These are phyloP conservation scores for Fusarium fujikuroi DNA, from an alignment of 2,329 filamentous ascomycete genomes.

Conservation along the genomic window DNA sequence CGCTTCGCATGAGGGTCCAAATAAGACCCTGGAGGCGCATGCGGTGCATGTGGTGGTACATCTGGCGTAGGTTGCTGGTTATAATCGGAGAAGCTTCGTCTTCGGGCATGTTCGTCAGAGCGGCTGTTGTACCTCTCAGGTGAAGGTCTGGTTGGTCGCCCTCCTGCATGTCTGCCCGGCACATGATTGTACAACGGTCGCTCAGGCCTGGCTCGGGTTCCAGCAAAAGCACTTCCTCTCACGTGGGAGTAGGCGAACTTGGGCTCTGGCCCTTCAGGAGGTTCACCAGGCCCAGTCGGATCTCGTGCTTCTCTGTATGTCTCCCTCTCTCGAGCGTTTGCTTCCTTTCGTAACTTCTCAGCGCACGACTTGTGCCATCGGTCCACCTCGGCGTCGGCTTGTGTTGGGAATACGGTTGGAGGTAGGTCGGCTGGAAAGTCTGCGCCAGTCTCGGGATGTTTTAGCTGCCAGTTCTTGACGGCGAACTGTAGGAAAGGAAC, in stretches of 20 bases:
- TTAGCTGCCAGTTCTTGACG: slow-evolving; percentile 79
- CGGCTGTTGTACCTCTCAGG: slow-evolving; percentile 52
- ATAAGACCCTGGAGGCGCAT: slow-evolving; percentile 45
- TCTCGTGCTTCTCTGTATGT: slow-evolving; percentile 27
- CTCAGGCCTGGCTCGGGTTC: slow-evolving; percentile 44
- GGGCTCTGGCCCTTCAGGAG: slow-evolving; percentile 48
- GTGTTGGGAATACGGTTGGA: slow-evolving; percentile 72
- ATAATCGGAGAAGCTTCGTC: slow-evolving; percentile 64
- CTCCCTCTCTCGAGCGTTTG: slow-evolving; percentile 53
- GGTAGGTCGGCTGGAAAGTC: slow-evolving; percentile 71
- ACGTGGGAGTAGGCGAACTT: slow-evolving; percentile 53
- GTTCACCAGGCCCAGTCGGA: slow-evolving; percentile 42
- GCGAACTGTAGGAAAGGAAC: slow-evolving; percentile 84
- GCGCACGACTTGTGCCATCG: slow-evolving; percentile 86
- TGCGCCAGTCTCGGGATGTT: slow-evolving; percentile 77
- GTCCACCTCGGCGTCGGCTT: slow-evolving; percentile 82
- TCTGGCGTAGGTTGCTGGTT: slow-evolving; percentile 52
- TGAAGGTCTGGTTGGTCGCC: slow-evolving; percentile 48
- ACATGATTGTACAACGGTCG: slow-evolving; percentile 56
- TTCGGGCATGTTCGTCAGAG: slow-evolving; percentile 55
- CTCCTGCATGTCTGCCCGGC: slow-evolving; percentile 50
- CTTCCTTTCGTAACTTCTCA: slow-evolving; percentile 73
- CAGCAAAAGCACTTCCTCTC: slow-evolving; percentile 45
- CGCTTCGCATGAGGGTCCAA: slow-evolving; percentile 50
- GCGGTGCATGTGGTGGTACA: slow-evolving; percentile 41